Conservation (phyloP, 192 early-diverging fungal genomes). For the Entomortierella beljakovae region DNA sequence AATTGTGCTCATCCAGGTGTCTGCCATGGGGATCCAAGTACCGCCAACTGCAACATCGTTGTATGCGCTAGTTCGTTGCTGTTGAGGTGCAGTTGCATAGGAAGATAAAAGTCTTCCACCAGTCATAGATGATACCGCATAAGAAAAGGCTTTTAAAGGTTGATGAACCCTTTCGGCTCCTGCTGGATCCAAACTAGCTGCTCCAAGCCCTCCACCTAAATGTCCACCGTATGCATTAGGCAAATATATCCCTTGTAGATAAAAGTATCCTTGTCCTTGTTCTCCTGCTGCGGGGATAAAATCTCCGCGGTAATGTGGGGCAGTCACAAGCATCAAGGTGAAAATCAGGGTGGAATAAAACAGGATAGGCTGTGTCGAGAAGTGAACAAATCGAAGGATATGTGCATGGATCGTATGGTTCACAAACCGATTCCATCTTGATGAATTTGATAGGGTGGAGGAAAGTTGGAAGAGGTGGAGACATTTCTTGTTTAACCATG, state of each 20-base stretch:
- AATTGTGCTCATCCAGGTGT: conserved; percentile 62
- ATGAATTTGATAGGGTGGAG: conserved; percentile 26
- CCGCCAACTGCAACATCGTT: conserved; percentile 15
- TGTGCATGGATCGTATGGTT: conserved; percentile 52
- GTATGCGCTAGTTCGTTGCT: too few species aligned
- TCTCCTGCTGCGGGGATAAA: conserved; percentile 47
- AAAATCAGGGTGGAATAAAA: conserved; percentile 46
- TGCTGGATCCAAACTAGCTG: conserved; percentile 34
- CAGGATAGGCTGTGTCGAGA: conserved; percentile 44
- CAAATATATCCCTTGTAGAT: conserved; percentile 45
- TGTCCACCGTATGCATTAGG: conserved; percentile 34
- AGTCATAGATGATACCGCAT: conserved; percentile 34
- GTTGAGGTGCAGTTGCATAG: background rate
- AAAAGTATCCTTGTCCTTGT: conserved; percentile 50
- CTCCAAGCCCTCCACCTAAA: conserved; percentile 26
- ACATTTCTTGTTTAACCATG: conserved; percentile 44
- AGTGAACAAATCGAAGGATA: conserved; percentile 46
- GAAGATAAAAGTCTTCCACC: conserved; percentile 16
- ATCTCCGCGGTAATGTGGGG: conserved; percentile 41
- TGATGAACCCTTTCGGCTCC: conserved; percentile 21
- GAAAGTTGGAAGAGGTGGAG: conserved; percentile 45
- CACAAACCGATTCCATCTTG: conserved; percentile 46
- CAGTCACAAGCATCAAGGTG: conserved; percentile 47
- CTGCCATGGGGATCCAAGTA: conserved; percentile 63
- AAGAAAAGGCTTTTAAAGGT: conserved; percentile 25